Percentiles rank a stretch among this genome's conserved stretches.
Evolutionary conservation across 1,284 basidiomycete species (phyloP).

Genomic region (Sanghuangporus baumii): DNA sequence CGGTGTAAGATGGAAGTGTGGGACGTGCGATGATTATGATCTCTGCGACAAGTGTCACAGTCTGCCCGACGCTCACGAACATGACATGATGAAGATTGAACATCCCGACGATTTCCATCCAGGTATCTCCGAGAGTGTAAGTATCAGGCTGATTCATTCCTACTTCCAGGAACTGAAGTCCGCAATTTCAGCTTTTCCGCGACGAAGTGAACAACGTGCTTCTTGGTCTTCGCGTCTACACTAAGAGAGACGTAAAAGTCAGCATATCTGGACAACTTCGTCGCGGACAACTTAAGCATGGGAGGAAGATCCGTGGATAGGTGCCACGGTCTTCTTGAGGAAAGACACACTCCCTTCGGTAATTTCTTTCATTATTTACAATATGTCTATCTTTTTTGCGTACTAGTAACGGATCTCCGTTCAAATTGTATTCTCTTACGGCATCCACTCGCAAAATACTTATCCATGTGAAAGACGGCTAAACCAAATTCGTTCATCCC

Average conservation of each 20-base stretch:
- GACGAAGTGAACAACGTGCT: slow-evolving; percentile 20
- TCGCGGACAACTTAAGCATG: slow-evolving; percentile 18
- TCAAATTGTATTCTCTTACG: too few relatives aligned
- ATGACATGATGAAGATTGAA: slow-evolving; percentile 19
- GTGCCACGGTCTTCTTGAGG: neutral
- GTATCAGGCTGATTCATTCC: neutral
- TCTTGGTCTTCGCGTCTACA: slow-evolving; percentile 21
- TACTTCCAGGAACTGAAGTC: neutral
- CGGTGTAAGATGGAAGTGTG: slow-evolving; percentile 19
- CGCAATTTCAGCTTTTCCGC: slow-evolving; percentile 2
- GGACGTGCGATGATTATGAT: slow-evolving; percentile 18
- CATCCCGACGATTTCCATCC: slow-evolving; percentile 16
- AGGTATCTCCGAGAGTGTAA: slow-evolving; percentile 8
- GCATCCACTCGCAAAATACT: too few relatives aligned
- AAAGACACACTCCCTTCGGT: neutral
- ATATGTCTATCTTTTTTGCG: too few relatives aligned
- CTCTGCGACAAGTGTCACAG: slow-evolving; percentile 21
- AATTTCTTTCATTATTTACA: neutral
- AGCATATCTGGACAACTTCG: slow-evolving; percentile 22
- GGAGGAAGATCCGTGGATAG: slow-evolving; percentile 7
- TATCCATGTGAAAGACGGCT: too few relatives aligned
- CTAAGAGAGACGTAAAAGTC: slow-evolving; percentile 18
- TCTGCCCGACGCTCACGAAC: slow-evolving; percentile 17
- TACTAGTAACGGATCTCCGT: too few relatives aligned
- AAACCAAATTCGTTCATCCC: too few relatives aligned